Evolutionary conservation across 148 eudicot genomes (phyloP), one percentile per base, ranked within the genome.

Genomic region (Pouteria glomerata): DNA sequence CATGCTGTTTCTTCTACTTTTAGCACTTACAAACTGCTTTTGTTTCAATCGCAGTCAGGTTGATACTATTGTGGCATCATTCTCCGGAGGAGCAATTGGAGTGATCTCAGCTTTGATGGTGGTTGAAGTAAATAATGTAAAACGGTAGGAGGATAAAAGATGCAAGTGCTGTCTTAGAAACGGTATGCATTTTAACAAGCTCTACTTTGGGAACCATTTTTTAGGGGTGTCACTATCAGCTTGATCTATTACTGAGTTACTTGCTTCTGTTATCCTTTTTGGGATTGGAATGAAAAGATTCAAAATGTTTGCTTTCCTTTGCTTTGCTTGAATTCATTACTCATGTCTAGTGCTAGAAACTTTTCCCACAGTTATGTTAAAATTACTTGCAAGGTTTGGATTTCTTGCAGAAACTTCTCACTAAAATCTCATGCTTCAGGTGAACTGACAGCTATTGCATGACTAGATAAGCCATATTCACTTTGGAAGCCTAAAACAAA

Each of bases 81-180:
- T 93, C 85, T 89, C 98, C 29, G 98, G 98, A 34, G 98, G 98
- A 57, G 98, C 98, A 68, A 97, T 93, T 75, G 98, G 98, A 62
- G 98, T 93, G 71, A 90, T 93, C 68, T 93, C 98, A 64, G 97
- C 98, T 48, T 75, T 93, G 84, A 93, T 93, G 98, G 95, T 93
- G 66, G 98, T 93, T 76, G 98, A 93, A 87, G 83, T 90, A 73
- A 93, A 93, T 86, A 93, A 93, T 80, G 98, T 93, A 72, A 90
- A 93, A 84, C 98, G 80, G 70, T 97, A 93, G 85, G 97, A 93
- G 78, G 87, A 84, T 57, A 93, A 93, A 77, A 82, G 98, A 82
- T 93, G 98, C 92, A 91, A 93, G 82, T 93, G 89, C 81, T 93
- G 98, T 79, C 87, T 90, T 80, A 97, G 98, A 74, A 93, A 97